Evolutionary conservation across 192 early-diverging fungal species (phyloP).

Genomic region (Paraglomus occultum): DNA sequence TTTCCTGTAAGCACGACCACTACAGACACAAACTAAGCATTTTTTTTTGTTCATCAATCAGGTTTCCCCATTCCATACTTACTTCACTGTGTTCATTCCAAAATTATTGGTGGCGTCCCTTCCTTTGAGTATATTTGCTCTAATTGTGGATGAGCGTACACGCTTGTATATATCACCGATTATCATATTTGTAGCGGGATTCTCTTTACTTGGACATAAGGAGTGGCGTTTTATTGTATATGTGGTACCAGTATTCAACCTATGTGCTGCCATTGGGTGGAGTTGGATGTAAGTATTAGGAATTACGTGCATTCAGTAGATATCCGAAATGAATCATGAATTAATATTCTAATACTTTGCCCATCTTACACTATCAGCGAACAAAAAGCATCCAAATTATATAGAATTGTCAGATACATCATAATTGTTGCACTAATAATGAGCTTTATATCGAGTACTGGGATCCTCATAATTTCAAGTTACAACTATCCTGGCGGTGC

Average conservation of each 20-base stretch:
- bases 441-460: slow-evolving; percentile 33
- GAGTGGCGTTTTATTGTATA: slow-evolving; percentile 96
- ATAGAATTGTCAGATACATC: slow-evolving; percentile 30
- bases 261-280: slow-evolving; percentile 59
- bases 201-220: slow-evolving; percentile 85
- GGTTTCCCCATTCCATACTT: slow-evolving; percentile 64
- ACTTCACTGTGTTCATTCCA: slow-evolving; percentile 74
- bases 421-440: slow-evolving; percentile 29
- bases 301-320: slow-evolving; percentile 13
- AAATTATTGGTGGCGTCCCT: slow-evolving; percentile 67
- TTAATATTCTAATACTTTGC: not conserved
- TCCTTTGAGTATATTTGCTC: slow-evolving; percentile 62
- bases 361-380: not conserved
- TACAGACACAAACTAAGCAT: not conserved
- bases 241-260: slow-evolving; percentile 76
- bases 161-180: slow-evolving; percentile 55
- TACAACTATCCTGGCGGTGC: slow-evolving; percentile 90
- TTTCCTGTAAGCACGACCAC: not conserved
- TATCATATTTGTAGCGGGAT: slow-evolving; percentile 56
- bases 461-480: slow-evolving; percentile 58
- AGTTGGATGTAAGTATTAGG: slow-evolving; percentile 39
- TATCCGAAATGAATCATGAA: not conserved
- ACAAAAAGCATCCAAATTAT: not conserved
- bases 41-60: not conserved
- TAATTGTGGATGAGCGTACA: slow-evolving; percentile 43